phyloP scores from a whole-genome alignment of 306 rosid species.

The Fagus crenata region DNA sequence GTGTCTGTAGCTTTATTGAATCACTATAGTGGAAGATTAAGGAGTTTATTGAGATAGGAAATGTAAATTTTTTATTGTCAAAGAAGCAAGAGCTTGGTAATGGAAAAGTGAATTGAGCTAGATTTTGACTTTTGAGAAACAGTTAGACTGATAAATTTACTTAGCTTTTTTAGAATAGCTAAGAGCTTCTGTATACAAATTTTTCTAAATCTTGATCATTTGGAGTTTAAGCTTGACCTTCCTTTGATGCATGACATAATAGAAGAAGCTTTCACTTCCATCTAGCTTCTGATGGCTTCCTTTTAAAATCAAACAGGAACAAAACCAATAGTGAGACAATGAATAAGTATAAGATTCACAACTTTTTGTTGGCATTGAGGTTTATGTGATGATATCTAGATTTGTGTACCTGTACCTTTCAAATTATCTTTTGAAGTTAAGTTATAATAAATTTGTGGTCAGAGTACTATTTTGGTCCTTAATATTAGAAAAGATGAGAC shows the following conservation, averaged over 20 bases:
- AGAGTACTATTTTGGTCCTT: too few relatives aligned
- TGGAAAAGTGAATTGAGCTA: background rate
- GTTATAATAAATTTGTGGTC: too few relatives aligned
- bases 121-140: background rate
- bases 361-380: background rate
- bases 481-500: too few relatives aligned
- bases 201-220: background rate
- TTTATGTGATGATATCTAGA: background rate
- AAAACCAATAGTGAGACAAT: background rate
- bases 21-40: too few relatives aligned
- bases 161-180: background rate
- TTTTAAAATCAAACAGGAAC: constrained; percentile 6
- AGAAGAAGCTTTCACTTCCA: background rate
- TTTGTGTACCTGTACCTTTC: background rate
- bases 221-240: background rate
- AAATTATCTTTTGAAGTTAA: background rate
- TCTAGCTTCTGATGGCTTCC: background rate
- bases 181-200: background rate
- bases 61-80: too few relatives aligned
- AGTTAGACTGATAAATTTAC: background rate
- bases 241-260: background rate
- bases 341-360: background rate
- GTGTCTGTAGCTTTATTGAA: too few relatives aligned
- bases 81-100: background rate
- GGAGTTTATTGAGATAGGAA: too few relatives aligned